Evolutionary conservation across 768 basidiomycete genomes (phyloP), one percentile per base, ranked within the genome.

Genomic region (Hemileccinum rubropunctum): DNA sequence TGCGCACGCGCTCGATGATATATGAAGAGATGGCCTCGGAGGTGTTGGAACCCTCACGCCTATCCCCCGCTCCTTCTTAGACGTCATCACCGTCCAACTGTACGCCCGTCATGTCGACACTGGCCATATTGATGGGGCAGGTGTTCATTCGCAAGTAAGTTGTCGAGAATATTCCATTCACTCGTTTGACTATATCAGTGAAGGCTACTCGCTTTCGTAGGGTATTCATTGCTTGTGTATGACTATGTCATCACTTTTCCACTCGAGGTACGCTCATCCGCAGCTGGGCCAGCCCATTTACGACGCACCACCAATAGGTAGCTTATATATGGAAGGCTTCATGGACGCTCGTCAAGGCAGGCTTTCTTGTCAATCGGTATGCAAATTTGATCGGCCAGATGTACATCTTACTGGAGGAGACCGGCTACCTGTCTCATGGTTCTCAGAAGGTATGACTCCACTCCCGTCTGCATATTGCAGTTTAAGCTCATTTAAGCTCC

Each of bases 201-300:
- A 47, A 47, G 46, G 30, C 14, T 47, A 14, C 32, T 47, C 28
- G 37, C 46, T n/a, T 32, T 43, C 20, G 32, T 36, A 28, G 56
- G 56, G 15, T 20, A 39, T 20, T 42, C 48, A 2, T 26, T 57
- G 4, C 47, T 58, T 4, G 28, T 41, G 2, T 58, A 46, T 30
- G 56, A 58, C 26, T 48, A 57, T 42, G 7, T 53, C 32, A 37
- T 58, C 12, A 58, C 57, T 6, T 12, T 58, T n/a, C 15, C 30
- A 8, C 45, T 46, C n/a, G 56, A 58, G 41, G 57, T 58, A 26
- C 14, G 38, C 42, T 13, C 23, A 6, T 26, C 28, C 28, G 10
- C 14, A 34, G 13, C 10, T 40, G 3, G 27, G 6, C 20, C 17
- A 17, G 17, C 20, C 10, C 6, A 6, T 21, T 30, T 7, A 8